phyloP scores from a whole-genome alignment of 2,329 filamentous ascomycete genomes.

The Cercospora berteroae region DNA sequence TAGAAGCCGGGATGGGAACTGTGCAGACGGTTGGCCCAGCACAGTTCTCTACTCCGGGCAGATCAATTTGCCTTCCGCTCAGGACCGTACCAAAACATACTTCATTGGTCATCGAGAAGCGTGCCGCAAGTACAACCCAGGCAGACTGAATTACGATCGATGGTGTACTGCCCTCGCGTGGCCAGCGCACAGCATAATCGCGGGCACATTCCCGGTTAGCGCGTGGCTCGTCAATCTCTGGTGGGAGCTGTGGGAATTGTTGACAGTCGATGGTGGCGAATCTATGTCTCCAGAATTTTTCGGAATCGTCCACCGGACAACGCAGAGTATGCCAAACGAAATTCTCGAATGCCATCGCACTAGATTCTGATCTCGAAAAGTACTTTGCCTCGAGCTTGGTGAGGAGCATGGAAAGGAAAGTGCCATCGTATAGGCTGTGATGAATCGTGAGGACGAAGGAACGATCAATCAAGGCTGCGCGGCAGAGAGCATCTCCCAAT shows the following conservation, averaged over 20 bases:
- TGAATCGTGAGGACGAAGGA: conserved; percentile 23
- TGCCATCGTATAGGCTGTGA: conserved; percentile 12
- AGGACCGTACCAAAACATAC: conserved; percentile 13
- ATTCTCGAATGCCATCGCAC: not conserved
- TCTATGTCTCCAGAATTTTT: not conserved
- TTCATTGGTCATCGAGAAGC: conserved; percentile 1
- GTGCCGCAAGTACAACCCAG: conserved; percentile 10
- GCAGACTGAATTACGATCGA: conserved; percentile 7
- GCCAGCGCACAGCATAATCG: not conserved
- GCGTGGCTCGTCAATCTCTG: not conserved
- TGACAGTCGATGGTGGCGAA: not conserved
- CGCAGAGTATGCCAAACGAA: not conserved
- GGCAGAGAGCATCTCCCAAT: conserved; percentile 48
- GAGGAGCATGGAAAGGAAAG: conserved; percentile 7
- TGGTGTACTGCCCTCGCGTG: not conserved
- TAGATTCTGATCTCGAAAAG: not conserved
- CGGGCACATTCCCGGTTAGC: not conserved
- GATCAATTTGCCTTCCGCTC: conserved; percentile 12
- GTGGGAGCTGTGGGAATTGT: conserved; percentile 4
- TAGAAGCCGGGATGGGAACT: conserved; percentile 9
- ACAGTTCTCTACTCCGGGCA: conserved; percentile 9
- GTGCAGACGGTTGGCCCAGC: conserved; percentile 18
- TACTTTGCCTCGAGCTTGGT: conserved; percentile 3
- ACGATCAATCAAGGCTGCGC: conserved; percentile 36
- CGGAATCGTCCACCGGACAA: not conserved